phyloP scores from a whole-genome alignment of 2,329 filamentous ascomycete genomes.

The Beauveria medogensis region DNA sequence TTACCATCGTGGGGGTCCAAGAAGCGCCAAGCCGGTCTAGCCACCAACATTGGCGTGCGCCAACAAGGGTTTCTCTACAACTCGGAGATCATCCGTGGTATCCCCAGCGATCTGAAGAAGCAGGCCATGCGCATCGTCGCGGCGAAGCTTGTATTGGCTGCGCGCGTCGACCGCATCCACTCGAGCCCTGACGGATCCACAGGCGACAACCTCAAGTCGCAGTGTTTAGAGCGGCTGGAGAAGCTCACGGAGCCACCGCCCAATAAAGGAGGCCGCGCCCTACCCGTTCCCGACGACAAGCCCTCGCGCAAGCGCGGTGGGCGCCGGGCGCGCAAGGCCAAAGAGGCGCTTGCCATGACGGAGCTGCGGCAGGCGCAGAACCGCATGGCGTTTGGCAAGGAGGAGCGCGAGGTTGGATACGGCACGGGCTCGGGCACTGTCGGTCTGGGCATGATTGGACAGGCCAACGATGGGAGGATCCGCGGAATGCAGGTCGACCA shows the following conservation, averaged over 20 bases:
- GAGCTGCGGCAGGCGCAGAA: constrained; percentile 95
- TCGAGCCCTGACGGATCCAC: constrained; percentile 72
- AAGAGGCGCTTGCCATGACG: constrained; percentile 95
- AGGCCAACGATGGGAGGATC: constrained; percentile 79
- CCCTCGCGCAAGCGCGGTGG: constrained; percentile 88
- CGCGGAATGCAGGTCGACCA: constrained; percentile 85
- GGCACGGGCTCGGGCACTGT: constrained; percentile 77
- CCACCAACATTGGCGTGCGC: constrained; percentile 83
- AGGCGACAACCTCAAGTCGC: constrained; percentile 72
- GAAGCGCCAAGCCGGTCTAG: constrained; percentile 74
- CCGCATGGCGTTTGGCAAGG: constrained; percentile 89
- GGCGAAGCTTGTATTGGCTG: constrained; percentile 88
- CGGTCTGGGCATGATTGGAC: constrained; percentile 92
- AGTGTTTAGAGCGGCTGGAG: constrained; percentile 78
- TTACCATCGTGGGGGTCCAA: constrained; percentile 85
- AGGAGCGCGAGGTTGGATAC: constrained; percentile 89
- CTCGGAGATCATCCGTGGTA: constrained; percentile 77
- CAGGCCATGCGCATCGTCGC: constrained; percentile 94
- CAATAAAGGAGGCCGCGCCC: constrained; percentile 77
- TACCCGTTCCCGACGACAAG: constrained; percentile 93
- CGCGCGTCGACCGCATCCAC: constrained; percentile 81
- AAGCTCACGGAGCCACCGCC: constrained; percentile 88
- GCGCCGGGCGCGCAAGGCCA: constrained; percentile 81
- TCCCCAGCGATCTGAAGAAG: constrained; percentile 79
- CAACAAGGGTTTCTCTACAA: constrained; percentile 93